Conservation (phyloP, 2,329 filamentous ascomycete genomes). For the Pseudogymnoascus sp. region DNA sequence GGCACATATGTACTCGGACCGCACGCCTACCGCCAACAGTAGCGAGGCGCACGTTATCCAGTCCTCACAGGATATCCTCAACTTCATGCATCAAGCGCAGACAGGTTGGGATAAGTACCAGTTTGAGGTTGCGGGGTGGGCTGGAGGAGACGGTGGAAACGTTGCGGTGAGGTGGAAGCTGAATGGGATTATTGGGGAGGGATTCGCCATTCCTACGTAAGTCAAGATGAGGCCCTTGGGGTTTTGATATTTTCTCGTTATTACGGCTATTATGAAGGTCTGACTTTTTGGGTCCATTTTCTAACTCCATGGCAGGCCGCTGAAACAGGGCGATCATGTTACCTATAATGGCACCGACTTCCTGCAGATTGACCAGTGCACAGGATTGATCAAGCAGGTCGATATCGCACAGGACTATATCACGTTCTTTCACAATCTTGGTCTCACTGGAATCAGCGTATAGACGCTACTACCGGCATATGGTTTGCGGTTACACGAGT, state of each 20-base stretch:
- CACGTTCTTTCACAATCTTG: neutral
- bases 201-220: neutral
- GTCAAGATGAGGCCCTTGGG: neutral
- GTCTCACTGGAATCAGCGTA: neutral
- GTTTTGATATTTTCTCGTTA: no score
- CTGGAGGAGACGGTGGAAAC: neutral
- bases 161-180: neutral
- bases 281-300: neutral
- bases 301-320: neutral
- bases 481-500: neutral
- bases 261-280: neutral
- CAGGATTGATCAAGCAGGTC: neutral
- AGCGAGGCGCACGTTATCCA: neutral
- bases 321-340: neutral
- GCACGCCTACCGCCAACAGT: neutral
- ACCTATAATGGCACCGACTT: neutral
- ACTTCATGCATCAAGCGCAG: neutral
- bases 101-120: slow-evolving; percentile 1
- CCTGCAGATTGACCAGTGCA: neutral
- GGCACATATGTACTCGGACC: neutral
- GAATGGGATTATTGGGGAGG: neutral
- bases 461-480: neutral
- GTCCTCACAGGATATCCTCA: neutral
- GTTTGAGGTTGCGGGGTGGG: neutral
- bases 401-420: neutral